phyloP scores from a whole-genome alignment of 345 rosid species.

The Brassica nigra region DNA sequence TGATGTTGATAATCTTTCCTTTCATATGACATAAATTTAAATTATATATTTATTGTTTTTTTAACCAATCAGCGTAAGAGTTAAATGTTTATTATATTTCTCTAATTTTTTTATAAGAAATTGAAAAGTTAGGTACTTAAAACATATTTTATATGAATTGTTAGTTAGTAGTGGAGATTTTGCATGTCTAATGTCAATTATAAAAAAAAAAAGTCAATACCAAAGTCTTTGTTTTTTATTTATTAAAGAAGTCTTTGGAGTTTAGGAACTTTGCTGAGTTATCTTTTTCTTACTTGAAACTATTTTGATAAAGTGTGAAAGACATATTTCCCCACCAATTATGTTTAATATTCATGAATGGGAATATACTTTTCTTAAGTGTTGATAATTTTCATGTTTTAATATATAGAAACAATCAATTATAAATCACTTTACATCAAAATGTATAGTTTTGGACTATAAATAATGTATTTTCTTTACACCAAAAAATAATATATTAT shows the following conservation, averaged over 20 bases:
- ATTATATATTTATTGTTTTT: background rate
- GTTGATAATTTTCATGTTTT: background rate
- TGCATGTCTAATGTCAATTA: constrained; percentile 39
- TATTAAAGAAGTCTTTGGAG: background rate
- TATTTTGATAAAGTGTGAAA: background rate
- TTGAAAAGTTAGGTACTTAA: background rate
- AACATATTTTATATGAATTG: background rate
- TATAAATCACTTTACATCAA: no score
- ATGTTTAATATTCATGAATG: background rate
- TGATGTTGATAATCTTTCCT: constrained; percentile 16
- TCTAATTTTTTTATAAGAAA: background rate
- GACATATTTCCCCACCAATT: background rate
- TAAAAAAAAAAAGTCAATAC: constrained; percentile 15
- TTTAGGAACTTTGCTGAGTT: background rate
- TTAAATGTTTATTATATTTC: no score
- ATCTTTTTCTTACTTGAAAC: background rate
- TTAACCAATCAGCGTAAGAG: background rate
- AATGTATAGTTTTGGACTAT: no score
- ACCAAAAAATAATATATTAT: no score
- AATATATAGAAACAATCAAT: background rate
- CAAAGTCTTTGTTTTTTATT: background rate
- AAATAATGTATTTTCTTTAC: no score
- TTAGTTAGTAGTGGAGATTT: constrained; percentile 26
- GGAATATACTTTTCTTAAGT: background rate
- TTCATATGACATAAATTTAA: background rate